These are phyloP conservation scores for Penicillium lividum DNA, from an alignment of 495 filamentous ascomycete species.

Conservation along the genomic window DNA sequence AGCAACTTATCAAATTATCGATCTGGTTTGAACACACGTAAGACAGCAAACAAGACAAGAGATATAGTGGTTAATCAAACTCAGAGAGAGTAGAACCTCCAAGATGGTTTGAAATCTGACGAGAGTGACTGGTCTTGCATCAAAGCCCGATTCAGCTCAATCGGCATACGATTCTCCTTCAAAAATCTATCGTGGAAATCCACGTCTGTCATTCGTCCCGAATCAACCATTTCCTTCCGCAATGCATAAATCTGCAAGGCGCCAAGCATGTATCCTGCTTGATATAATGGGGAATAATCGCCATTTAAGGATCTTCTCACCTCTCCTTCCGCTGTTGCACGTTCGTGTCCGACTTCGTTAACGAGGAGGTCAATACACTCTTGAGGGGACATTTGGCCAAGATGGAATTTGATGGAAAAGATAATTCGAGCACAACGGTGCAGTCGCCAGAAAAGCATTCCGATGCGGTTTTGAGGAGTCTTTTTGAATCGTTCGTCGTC, in stretches of 20 bases:
- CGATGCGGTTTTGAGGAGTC: constrained; percentile 47
- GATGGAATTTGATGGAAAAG: constrained; percentile 53
- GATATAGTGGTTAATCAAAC: no score
- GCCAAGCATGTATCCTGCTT: constrained; percentile 55
- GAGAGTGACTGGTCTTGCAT: constrained; percentile 21
- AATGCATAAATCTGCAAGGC: constrained; percentile 49
- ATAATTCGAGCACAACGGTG: constrained; percentile 55
- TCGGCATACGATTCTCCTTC: constrained; percentile 49
- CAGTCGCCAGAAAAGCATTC: constrained; percentile 53
- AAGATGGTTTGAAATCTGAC: constrained; percentile 12
- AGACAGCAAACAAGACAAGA: neutral
- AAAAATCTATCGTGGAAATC: constrained; percentile 51
- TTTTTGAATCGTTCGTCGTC: constrained; percentile 43
- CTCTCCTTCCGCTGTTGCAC: constrained; percentile 56
- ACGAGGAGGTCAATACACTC: constrained; percentile 51
- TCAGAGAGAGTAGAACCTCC: constrained; percentile 19
- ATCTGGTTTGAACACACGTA: no score
- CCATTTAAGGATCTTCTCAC: constrained; percentile 49
- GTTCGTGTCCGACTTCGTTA: constrained; percentile 48
- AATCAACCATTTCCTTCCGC: constrained; percentile 37
- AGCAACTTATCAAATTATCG: no score
- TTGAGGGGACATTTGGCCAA: constrained; percentile 42
- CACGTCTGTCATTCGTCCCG: constrained; percentile 39
- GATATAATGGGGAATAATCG: constrained; percentile 52
- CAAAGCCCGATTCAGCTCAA: constrained; percentile 51